These are phyloP conservation scores for Suhomyces maxii DNA, from an alignment of 1,139 yeast genomes.

Conservation along the genomic window DNA sequence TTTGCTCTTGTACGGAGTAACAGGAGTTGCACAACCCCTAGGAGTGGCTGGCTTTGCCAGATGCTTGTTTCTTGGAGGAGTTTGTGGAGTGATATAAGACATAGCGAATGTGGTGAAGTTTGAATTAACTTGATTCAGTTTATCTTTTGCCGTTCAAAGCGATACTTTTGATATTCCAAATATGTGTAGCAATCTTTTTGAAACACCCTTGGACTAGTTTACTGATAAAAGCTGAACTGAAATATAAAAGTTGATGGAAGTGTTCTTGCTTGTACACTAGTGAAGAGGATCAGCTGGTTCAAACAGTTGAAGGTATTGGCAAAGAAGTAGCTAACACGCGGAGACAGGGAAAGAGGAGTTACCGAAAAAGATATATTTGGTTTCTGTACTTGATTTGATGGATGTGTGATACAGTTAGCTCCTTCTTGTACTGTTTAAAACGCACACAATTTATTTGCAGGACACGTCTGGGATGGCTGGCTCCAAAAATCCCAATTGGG, in stretches of 20 bases:
- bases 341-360: too few relatives aligned
- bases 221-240: too few relatives aligned
- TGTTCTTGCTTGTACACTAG: too few relatives aligned
- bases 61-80: constrained; percentile 8
- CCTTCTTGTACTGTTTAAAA: neutral
- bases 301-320: too few relatives aligned
- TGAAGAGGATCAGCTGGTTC: too few relatives aligned
- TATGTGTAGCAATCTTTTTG: too few relatives aligned
- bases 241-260: too few relatives aligned
- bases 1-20: constrained; percentile 7
- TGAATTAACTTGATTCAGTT: neutral
- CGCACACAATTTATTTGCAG: neutral
- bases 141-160: neutral
- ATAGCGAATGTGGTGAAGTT: neutral
- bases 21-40: constrained; percentile 6
- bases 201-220: too few relatives aligned
- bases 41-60: constrained; percentile 5
- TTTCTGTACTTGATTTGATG: too few relatives aligned
- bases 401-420: too few relatives aligned
- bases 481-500: constrained; percentile 6
- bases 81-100: constrained; percentile 10
- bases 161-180: neutral
- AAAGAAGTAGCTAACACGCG: too few relatives aligned
- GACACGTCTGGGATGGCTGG: constrained; percentile 11
- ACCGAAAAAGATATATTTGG: too few relatives aligned